Evolutionary conservation across 768 basidiomycete species (phyloP), one percentile per base, ranked within the genome.

Genomic region (Tephrocybe sp.): DNA sequence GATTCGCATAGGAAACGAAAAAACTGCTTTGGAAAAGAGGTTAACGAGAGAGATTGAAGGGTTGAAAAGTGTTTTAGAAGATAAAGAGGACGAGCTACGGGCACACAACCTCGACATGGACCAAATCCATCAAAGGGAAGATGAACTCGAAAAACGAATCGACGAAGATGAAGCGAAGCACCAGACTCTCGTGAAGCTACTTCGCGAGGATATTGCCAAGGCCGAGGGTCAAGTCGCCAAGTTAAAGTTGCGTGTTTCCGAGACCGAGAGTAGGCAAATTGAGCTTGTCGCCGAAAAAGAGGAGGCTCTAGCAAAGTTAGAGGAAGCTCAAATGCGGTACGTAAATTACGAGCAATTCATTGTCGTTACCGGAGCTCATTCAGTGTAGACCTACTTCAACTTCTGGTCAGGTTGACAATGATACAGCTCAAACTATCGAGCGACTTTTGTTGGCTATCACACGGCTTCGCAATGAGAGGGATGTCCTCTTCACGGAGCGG

Each of bases 111-210:
- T 70, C 64, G 30, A 69, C 74, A 30, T 63, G 66, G 19, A 79
- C 70, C 2, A 65, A 73, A 22, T 70, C 66, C 17, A 69, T 70
- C 52, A 70, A 20, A 46, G 87, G 45, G 88, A 89, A 62, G 75
- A 77, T 20, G 82, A 82, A 48, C 60, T 89, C 23, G 53, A 84
- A 62, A 73, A 76, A 64, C 73, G 88, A 55, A 80, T 90, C 23
- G 86, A 89, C 39, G 85, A 87, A 59, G 86, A 89, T 54, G 83
- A 83, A 42, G 81, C 78, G 5, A 85, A 82, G 65, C 83, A 88
- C 32, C 66, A 69, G 3, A 75, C 80, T 2, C 60, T 89, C 49
- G 82, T 87, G 60, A 66, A 63, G 39, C 65, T 79, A 64, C 60
- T 80, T 2, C 63, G 69, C 19, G 74, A 74, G 26, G n/a, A 61